Percentiles rank a stretch among this genome's conserved stretches.
Conservation (phyloP, 1,139 yeast genomes). For the Petasospora fabianii region DNA sequence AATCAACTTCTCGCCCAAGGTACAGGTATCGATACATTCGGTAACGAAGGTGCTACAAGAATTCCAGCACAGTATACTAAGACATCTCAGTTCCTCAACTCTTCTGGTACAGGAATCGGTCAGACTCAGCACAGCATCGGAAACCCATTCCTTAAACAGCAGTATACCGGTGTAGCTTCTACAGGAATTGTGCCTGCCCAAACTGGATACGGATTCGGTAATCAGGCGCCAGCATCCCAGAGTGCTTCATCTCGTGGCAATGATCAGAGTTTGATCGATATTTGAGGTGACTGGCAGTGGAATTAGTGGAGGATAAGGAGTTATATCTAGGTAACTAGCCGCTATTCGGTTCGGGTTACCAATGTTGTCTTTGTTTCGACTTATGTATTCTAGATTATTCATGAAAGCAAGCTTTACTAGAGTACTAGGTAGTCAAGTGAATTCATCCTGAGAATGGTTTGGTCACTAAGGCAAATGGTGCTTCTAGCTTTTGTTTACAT, state of each 20-base stretch:
- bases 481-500: too few species aligned
- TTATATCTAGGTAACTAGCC: too few species aligned
- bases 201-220: constrained; percentile 95
- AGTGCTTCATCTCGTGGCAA: constrained; percentile 18
- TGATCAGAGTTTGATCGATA: constrained; percentile 28
- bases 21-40: constrained; percentile 92
- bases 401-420: too few species aligned
- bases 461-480: too few species aligned
- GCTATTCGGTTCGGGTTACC: too few species aligned
- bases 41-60: constrained; percentile 86
- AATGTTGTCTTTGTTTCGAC: too few species aligned
- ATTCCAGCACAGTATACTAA: constrained; percentile 92
- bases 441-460: too few species aligned
- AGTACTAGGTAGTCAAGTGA: too few species aligned
- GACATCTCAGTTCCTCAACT: constrained; percentile 74
- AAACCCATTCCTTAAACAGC: constrained; percentile 69
- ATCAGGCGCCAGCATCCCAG: constrained; percentile 32
- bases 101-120: constrained; percentile 81
- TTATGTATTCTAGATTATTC: too few species aligned
- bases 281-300: constrained; percentile 14
- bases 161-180: constrained; percentile 71
- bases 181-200: constrained; percentile 58
- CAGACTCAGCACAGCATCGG: constrained; percentile 37
- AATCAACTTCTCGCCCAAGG: constrained; percentile 80
- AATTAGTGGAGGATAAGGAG: too few species aligned